These are phyloP conservation scores for Corylus heterophylla DNA, from an alignment of 306 rosid genomes.

Conservation along the genomic window DNA sequence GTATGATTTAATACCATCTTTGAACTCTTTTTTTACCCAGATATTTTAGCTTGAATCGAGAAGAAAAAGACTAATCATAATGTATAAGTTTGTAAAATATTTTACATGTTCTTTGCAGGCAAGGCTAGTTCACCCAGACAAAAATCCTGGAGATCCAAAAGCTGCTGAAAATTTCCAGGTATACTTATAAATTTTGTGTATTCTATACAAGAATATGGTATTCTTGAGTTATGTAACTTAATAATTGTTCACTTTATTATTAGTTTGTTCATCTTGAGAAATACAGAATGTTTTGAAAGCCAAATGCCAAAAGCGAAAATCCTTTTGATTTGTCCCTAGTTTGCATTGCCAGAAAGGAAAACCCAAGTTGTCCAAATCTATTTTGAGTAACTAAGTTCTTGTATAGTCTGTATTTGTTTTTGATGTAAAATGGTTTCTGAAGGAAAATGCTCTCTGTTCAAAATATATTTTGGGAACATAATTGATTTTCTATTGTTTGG, in stretches of 20 bases:
- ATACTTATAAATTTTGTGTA: constrained; percentile 7
- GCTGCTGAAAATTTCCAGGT: constrained; percentile 94
- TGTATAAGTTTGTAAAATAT: neutral
- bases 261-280: neutral
- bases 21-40: neutral
- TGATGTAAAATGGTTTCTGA: too few relatives aligned
- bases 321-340: neutral
- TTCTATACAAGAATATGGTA: neutral
- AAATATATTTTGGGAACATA: too few relatives aligned
- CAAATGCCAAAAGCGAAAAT: neutral
- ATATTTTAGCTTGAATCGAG: neutral
- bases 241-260: neutral
- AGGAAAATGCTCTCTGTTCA: too few relatives aligned
- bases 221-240: neutral
- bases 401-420: too few relatives aligned
- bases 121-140: constrained; percentile 93
- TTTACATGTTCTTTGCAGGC: constrained; percentile 53
- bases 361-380: neutral
- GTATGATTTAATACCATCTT: neutral
- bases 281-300: neutral
- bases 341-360: constrained; percentile 2
- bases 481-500: too few relatives aligned
- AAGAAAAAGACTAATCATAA: neutral
- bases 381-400: neutral
- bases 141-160: constrained; percentile 87